Evolutionary conservation across 768 basidiomycete species (phyloP), one percentile per base, ranked within the genome.

Genomic region (Boletus vinaceobasis): DNA sequence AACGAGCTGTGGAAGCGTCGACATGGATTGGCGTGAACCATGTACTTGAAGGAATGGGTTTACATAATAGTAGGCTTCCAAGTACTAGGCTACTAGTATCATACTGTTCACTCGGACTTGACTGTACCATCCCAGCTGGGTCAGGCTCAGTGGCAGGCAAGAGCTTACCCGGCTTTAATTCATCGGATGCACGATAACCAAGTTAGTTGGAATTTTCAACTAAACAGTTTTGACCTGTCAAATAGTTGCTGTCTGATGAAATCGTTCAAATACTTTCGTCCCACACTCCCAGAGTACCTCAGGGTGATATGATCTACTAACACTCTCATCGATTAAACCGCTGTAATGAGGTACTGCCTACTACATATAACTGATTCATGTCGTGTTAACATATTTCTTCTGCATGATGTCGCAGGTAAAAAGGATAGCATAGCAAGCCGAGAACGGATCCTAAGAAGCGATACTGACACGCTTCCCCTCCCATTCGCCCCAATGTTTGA

Each of bases 401-500:
- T 44, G 42, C 15, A 43, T 27, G 17, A 3, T 27, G 9, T 32
- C 7, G 27, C 27, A n/a, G 5, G 9, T 7, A 19, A 31, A 31
- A 14, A 0, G 4, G 27, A 5, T 21, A 21, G 19, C 31, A 35
- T 5, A 21, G 14, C 13, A 32, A 19, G 31, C 32, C 32, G 21
- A 42, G 19, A 29, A 13, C 19, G 4, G 23, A 52, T 17, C 50
- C 56, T 66, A 86, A 60, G 85, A 81, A 1, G 74, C 79, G 33
- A 87, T 71, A 47, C 66, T 73, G 6, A 83, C 70, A 17, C 73
- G 62, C 63, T 81, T 82, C 21, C 80, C 78, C 56, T 74, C 68
- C 73, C 74, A 84, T 48, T 81, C 72, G 7, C 74, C 63, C 87
- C 86, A 85, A 19, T 75, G 63, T 47, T 71, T 69, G 21, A 75